phyloP scores from a whole-genome alignment of 129 eudicot genomes.

The Centaurea solstitialis region DNA sequence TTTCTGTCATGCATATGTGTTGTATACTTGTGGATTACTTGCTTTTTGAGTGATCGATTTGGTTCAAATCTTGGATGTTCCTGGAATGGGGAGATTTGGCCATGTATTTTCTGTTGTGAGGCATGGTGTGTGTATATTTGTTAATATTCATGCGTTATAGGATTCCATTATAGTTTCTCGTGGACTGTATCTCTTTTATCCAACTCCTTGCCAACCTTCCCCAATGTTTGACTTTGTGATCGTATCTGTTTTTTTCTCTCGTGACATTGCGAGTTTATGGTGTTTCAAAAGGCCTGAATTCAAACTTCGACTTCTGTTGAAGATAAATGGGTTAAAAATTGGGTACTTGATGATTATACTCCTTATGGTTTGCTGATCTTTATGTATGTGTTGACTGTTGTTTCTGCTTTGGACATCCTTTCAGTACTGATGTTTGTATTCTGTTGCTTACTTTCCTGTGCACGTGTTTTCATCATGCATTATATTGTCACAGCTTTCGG shows the following conservation, averaged over 20 bases:
- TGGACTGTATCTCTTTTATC: not conserved
- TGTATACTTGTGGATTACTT: not conserved
- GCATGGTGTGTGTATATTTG: not conserved
- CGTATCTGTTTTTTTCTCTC: not conserved
- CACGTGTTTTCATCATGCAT: slow-evolving; percentile 3
- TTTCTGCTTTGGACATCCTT: not conserved
- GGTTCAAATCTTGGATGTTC: not conserved
- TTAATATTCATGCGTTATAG: not conserved
- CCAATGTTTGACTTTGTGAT: not conserved
- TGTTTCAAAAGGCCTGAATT: not conserved
- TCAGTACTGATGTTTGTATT: not conserved
- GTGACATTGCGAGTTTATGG: not conserved
- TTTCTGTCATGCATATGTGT: not conserved
- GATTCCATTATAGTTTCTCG: not conserved
- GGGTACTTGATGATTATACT: not conserved
- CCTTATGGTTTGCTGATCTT: not conserved
- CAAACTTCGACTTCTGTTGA: not conserved
- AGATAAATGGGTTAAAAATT: not conserved
- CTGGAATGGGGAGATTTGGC: not conserved
- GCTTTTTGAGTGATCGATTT: not conserved
- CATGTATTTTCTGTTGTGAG: not conserved
- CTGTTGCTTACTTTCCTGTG: not conserved
- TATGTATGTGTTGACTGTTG: not conserved
- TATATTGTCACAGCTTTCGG: slow-evolving; percentile 63
- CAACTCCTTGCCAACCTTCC: not conserved